Conservation (phyloP, 257 asterid species). For the Leonotis leonurus region DNA sequence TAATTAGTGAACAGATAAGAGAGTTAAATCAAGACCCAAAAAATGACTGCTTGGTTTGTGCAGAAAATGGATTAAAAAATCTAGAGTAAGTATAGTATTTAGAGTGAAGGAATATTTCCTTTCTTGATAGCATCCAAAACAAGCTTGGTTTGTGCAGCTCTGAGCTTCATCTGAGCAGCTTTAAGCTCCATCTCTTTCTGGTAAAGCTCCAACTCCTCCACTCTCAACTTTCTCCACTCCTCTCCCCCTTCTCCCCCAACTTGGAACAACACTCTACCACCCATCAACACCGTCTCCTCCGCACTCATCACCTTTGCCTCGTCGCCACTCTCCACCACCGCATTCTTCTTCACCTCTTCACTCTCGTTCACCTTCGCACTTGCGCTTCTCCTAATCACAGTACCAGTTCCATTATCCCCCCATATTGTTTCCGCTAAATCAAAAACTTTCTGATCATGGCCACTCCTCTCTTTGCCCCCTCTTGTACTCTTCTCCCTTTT, state of each 20-base stretch:
- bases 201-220: constrained; percentile 27
- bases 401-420: constrained; percentile 27
- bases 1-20: too few relatives aligned
- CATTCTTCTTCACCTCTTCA: not conserved
- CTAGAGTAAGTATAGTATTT: too few relatives aligned
- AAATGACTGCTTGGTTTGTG: too few relatives aligned
- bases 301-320: not conserved
- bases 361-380: not conserved
- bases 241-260: constrained; percentile 27
- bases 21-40: too few relatives aligned
- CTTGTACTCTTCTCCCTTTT: constrained; percentile 29
- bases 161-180: constrained; percentile 22
- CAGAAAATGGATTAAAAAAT: too few relatives aligned
- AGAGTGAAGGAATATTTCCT: not conserved
- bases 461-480: constrained; percentile 21
- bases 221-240: constrained; percentile 28
- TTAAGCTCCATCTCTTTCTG: constrained; percentile 1
- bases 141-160: constrained; percentile 23
- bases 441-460: constrained; percentile 39
- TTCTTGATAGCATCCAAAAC: constrained; percentile 20
- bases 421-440: constrained; percentile 43
- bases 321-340: not conserved
- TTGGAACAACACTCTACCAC: constrained; percentile 25
- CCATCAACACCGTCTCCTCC: constrained; percentile 32
- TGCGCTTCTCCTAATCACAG: constrained; percentile 25